Evolutionary conservation across 108 stramenopile species (phyloP), one percentile per base, ranked within the genome.

Genomic region (Cyclotella baltica): DNA sequence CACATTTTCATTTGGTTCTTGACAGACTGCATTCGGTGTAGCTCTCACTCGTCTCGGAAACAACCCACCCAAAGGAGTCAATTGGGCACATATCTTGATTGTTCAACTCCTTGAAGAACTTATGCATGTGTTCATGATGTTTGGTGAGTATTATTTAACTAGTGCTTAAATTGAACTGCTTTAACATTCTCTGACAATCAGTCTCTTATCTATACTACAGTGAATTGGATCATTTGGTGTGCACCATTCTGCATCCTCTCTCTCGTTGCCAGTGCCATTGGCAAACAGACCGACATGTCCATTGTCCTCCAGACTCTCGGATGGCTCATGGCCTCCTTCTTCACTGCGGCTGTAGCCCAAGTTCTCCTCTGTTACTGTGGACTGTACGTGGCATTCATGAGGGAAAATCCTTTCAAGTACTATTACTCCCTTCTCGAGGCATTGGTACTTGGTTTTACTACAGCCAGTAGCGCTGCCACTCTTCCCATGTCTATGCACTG

Each of bases 211-310:
- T n/a, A n/a, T n/a, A n/a, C n/a, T n/a, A n/a, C n/a, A n/a, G n/a
- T 79, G 35, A 23, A 36, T 33, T 84, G 83, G 83, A 79, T 84
- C 25, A 69, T 84, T 33, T 40, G 57, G 23, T 47, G 65, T 15
- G 75, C 84, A 15, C 84, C 84, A 6, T 61, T 85, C 43, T 78
- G 78, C 8, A 76, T 85, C 28, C 30, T 76, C 23, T 80, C 79
- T 16, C 36, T 85, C 27, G 68, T 80, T 58, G 78, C 80, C 36
- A 72, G 30, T 8, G 79, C 84, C 35, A 76, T 85, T 35, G 84
- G 84, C 1, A 15, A 38, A 25, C 63, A 81, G 38, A 47, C 67
- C 31, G 53, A 81, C 51, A 36, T 80, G 19, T 33, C 9, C 27
- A 73, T 16, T n/a, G 51, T 65, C 1, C 48, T 80, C 47, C 22